Base-by-base conservation (phyloP, 2,329 filamentous ascomycete species). In the Catunica adiposa region DNA sequence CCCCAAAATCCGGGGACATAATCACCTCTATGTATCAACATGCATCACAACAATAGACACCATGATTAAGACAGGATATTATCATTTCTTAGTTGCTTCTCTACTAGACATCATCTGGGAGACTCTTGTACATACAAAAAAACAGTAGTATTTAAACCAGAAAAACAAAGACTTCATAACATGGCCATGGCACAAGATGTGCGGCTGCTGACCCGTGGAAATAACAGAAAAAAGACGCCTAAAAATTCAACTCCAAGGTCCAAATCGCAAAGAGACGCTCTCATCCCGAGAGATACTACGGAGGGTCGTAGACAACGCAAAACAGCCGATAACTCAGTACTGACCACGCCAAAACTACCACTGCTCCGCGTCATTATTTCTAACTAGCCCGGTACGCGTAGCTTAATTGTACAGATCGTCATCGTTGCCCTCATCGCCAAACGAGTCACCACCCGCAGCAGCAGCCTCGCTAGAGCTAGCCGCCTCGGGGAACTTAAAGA, bases 401-500 rank as follows among this genome's bases (percentile, higher is more conserved):
- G 23, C 51, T 59, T 56, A 59, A 26, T 95, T 87, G 71, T 97
- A 97, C 69, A 97, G 86, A 73, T 89, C 90, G 71, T 96, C 90
- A 67, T 97, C 90, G 69, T 94, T 89, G 64, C 88, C 90, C 62
- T 82, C 86, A 65, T 89, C 84, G 61, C 89, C 89, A 64, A 92
- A 89, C 52, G 79, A 69, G 73, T 77, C 75, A 62, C 77, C 71
- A 73, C 78, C 68, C 71, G 78, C 63, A 37, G 50, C 17, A 38
- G 50, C 50, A 38, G 50, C 50, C 50, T 52, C 50, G 20, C 26
- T 34, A 72, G 78, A 80, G 76, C 84, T 77, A 20, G 80, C 86
- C 63, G 78, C 85, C 59, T 77, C 75, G 31, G 86, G 90, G 82
- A 98, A 98, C 71, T 94, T 89, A 86, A 98, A 98, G 79, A 92